Base-by-base conservation (phyloP, 305 asterid species). In the Fraxinus xanthoxyloides region DNA sequence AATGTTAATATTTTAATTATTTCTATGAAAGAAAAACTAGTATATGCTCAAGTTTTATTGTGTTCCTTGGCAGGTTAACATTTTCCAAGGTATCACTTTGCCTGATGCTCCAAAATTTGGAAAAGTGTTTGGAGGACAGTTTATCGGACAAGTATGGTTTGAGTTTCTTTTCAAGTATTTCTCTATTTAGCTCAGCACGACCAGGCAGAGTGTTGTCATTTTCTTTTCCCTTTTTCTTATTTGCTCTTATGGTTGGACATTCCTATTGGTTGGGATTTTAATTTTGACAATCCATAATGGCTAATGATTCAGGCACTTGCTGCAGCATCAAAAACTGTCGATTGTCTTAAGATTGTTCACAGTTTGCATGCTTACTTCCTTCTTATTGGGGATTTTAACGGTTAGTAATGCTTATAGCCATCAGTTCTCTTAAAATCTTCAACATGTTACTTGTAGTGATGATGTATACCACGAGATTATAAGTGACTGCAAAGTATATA, bases 91-190 rank as follows among this genome's bases (percentile, higher is more conserved):
- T 56, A 88, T 92, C 87, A 97, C 98, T 65, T 87, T 94, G 84
- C 97, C 98, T 21, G 97, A 92, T 76, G 96, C 99, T 86, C 98
- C 98, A 23, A 92, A 86, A 87, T 91, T 91, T 80, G 96, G 93
- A 23, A 91, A 92, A 89, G 98, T 97, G 79, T 97, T 93, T 86
- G 99, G 99, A 82, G 99, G 98, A 54, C 98, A 97, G 86, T 94
- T 97, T 88, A 82, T 97, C 72, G 99, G 98, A 78, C 99, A 97
- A 98, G 99, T 94, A 85, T 84, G 78, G 38, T 26, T 48, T 75
- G 79, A 83, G 75, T 76, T 74, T 86, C 54, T 43, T 73, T 72
- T 28, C 48, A 9, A 43, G 82, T 32, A 54, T 77, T 69, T 48
- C 59, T 15, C 21, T 48, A 48, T 48, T n/a, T 48, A 32, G 40